phyloP scores from a whole-genome alignment of 257 asterid species.

The Capsicum rhomboideum region DNA sequence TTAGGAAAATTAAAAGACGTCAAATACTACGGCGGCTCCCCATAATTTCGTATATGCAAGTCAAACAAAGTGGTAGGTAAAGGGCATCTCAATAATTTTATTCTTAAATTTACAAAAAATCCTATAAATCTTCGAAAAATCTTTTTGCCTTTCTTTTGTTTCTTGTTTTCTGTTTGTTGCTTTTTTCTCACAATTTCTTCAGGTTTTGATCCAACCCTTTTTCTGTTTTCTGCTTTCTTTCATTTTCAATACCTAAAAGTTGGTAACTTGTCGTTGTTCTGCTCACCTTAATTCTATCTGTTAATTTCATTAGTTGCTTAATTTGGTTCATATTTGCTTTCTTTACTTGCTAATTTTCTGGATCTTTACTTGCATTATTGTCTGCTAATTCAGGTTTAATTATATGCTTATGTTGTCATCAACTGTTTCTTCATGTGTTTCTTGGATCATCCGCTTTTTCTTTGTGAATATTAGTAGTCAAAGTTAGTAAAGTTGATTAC shows the following conservation, averaged over 20 bases:
- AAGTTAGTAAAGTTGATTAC: neutral
- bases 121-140: neutral
- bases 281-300: neutral
- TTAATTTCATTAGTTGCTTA: neutral
- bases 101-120: neutral
- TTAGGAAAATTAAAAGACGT: neutral
- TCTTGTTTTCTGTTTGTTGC: neutral
- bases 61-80: neutral
- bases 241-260: neutral
- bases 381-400: neutral
- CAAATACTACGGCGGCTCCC: neutral
- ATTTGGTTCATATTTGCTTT: neutral
- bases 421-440: neutral
- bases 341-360: neutral
- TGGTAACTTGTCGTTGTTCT: neutral
- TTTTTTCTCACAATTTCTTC: neutral
- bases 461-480: neutral
- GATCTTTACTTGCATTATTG: neutral
- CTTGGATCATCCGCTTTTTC: neutral
- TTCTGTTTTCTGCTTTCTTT: neutral
- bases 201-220: neutral
- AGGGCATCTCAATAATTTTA: neutral
- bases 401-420: neutral
- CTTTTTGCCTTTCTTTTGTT: neutral
- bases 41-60: neutral